A percentile compares a stretch with the other conserved stretches of the same genome.
Evolutionary conservation across 2,329 filamentous ascomycete genomes (phyloP).

Genomic region (Arthrobotrys sinensis): DNA sequence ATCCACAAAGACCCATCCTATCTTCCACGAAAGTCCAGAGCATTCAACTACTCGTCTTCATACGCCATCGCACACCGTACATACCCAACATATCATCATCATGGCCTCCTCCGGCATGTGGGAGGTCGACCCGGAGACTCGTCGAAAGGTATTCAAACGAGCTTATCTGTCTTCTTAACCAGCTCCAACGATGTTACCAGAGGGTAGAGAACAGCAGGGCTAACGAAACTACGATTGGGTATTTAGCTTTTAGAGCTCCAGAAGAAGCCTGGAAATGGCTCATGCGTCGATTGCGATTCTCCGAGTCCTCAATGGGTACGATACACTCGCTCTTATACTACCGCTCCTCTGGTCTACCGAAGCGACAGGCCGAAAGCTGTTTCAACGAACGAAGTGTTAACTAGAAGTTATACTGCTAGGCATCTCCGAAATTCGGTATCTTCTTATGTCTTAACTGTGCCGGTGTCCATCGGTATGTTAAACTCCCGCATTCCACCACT

Average conservation of each 20-base stretch:
- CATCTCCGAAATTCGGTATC: slow-evolving; percentile 94
- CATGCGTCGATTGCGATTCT: slow-evolving; percentile 94
- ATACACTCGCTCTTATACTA: too few relatives aligned
- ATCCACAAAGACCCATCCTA: neutral
- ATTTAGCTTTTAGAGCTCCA: slow-evolving; percentile 87
- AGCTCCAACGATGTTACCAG: neutral
- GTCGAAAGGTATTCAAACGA: slow-evolving; percentile 80
- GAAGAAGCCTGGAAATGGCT: slow-evolving; percentile 88
- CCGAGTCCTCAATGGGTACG: slow-evolving; percentile 91
- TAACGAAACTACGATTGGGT: slow-evolving; percentile 20
- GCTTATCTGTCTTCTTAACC: slow-evolving; percentile 52
- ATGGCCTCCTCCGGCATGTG: slow-evolving; percentile 75
- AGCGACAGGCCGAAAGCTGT: slow-evolving; percentile 12
- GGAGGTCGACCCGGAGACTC: slow-evolving; percentile 98
- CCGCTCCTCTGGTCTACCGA: neutral
- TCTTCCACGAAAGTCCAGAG: too few relatives aligned
- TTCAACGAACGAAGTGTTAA: neutral
- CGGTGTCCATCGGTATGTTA: slow-evolving; percentile 79
- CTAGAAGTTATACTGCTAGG: slow-evolving; percentile 67
- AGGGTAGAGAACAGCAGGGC: slow-evolving; percentile 22
- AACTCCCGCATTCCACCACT: neutral
- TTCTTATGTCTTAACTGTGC: slow-evolving; percentile 99
- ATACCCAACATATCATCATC: slow-evolving; percentile 1
- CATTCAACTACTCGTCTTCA: too few relatives aligned
- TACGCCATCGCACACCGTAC: too few relatives aligned